Base-by-base conservation (phyloP, 148 eudicot genomes). In the Gaultheria prostrata region DNA sequence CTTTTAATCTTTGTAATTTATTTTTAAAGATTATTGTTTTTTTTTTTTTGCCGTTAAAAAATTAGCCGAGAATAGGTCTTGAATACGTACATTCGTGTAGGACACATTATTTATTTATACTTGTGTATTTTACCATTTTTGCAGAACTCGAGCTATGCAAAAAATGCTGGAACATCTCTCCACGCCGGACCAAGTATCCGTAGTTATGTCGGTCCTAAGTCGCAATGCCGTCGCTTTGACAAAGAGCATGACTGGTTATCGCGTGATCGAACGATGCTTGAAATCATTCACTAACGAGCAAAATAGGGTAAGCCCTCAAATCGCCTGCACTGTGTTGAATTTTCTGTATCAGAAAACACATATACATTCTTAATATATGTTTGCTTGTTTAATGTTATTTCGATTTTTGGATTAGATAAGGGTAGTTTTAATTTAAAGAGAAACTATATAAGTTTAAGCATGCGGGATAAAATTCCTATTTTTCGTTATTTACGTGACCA, bases 101-200 rank as follows among this genome's bases (percentile, higher is more conserved):
- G 13, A 35, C 5, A 67, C 35, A 28, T 11, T 3, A 26, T 28
- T 63, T n/a, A 6, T 1, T 11, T 69, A 14, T 17, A 17, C 0
- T 0, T 32, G 1, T 30, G 18, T n/a, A 1, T 15, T 15, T 1
- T 15, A 6, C 20, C 1, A 4, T 69, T 53, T 28, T 50, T 82
- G 54, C 86, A 92, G 95, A 59, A 88, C 93, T 70, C 84, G 89
- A 17, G 89, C 89, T 0, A 76, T 91, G 72, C 95, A 92, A 76
- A 88, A 82, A 7, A 17, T 91, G 74, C 8, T 92, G 1, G 48
- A 61, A 67, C 39, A 82, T 63, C 80, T 83, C 7, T 84, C 50
- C 0, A 86, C 85, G 1, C 18, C 20, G 0, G 83, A 89, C 4
- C 92, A 90, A 35, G 87, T 65, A 73, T 24, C 82, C 1, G n/a